Evolutionary conservation across 208 protist species (phyloP).

Genomic region (Wallacemonas sp.): DNA sequence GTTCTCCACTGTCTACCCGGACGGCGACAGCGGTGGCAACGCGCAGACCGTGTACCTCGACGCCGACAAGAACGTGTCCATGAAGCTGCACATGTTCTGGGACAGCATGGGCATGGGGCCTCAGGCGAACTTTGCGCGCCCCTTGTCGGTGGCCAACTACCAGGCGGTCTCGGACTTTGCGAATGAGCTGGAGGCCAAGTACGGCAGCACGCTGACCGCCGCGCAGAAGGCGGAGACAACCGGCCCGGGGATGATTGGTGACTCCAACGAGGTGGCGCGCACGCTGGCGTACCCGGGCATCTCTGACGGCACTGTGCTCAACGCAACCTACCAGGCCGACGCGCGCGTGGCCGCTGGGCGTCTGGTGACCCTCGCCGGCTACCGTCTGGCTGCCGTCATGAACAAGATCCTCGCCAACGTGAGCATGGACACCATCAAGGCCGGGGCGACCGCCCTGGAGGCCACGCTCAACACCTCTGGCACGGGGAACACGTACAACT

Average conservation of each 20-base stretch:
- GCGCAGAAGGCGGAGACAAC: constrained; percentile 33
- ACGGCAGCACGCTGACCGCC: constrained; percentile 29
- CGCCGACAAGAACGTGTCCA: constrained; percentile 4
- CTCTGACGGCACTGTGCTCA: constrained; percentile 26
- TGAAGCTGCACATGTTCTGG: constrained; percentile 63
- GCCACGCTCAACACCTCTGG: constrained; percentile 13
- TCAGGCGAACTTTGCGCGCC: constrained; percentile 25
- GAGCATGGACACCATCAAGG: constrained; percentile 3
- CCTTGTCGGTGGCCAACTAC: constrained; percentile 31
- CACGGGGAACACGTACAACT: constrained; percentile 26
- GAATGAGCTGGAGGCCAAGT: constrained; percentile 36
- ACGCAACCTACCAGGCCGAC: constrained; percentile 28
- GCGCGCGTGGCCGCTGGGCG: constrained; percentile 11
- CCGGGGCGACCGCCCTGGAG: constrained; percentile 21
- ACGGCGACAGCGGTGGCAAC: constrained; percentile 59
- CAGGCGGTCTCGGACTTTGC: constrained; percentile 32
- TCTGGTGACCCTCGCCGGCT: constrained; percentile 35
- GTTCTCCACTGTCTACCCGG: constrained; percentile 40
- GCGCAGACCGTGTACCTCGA: constrained; percentile 29
- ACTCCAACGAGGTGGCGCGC: constrained; percentile 42
- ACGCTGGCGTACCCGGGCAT: constrained; percentile 44
- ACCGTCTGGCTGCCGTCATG: constrained; percentile 33
- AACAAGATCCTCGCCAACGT: constrained; percentile 29
- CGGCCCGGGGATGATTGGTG: constrained; percentile 30
- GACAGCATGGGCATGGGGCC: constrained; percentile 52